Conservation (phyloP, 164 flowering plant species). For the Nelumbo lutea region DNA sequence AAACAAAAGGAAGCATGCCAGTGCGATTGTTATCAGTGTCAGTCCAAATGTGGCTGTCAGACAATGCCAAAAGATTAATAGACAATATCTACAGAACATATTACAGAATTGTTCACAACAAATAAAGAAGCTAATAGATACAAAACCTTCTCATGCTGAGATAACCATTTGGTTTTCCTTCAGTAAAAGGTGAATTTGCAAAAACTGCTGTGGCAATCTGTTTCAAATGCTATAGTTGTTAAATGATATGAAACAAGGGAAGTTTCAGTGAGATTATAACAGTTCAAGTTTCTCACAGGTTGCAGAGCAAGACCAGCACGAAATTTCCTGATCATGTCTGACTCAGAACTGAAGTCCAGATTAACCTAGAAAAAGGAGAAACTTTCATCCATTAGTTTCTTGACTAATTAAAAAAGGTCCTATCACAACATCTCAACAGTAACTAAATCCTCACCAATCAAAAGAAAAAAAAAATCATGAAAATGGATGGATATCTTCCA, state of each 20-base stretch:
- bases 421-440: neutral
- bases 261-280: neutral
- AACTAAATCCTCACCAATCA: neutral
- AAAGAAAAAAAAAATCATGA: neutral
- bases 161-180: conserved; percentile 94
- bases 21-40: conserved; percentile 73
- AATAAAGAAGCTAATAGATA: neutral
- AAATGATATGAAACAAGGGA: conserved; percentile 16
- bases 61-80: conserved; percentile 6
- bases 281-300: conserved; percentile 58
- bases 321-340: conserved; percentile 93
- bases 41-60: conserved; percentile 85
- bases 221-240: conserved; percentile 23
- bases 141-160: conserved; percentile 95
- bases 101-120: neutral
- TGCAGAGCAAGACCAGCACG: conserved; percentile 96
- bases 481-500: too few species aligned
- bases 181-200: conserved; percentile 98
- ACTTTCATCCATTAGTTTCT: conserved; percentile 3
- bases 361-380: conserved; percentile 56
- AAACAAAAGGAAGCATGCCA: too few species aligned
- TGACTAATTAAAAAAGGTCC: neutral
- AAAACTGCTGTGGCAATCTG: conserved; percentile 97
- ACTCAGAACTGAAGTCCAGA: conserved; percentile 91
- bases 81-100: neutral